Conservation (phyloP, 2,329 filamentous ascomycete genomes). For the Neoascochyta sp. region DNA sequence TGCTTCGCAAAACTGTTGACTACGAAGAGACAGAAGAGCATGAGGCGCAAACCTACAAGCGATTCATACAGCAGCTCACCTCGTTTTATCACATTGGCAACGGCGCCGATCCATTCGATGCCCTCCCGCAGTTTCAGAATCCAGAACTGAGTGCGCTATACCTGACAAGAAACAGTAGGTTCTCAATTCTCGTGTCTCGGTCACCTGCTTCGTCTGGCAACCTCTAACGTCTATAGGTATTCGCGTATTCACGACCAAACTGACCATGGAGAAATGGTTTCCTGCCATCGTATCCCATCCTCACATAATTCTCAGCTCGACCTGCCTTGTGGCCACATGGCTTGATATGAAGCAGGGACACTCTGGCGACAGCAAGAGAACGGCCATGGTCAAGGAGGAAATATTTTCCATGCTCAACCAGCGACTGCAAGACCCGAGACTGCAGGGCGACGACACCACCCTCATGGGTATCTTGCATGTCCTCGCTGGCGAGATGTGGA, state of each 20-base stretch:
- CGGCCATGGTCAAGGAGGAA: constrained; percentile 24
- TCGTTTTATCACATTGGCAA: constrained; percentile 8
- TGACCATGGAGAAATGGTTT: constrained; percentile 24
- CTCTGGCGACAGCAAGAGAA: constrained; percentile 25
- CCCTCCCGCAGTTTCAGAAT: background rate
- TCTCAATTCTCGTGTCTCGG: background rate
- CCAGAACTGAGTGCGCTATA: constrained; percentile 1
- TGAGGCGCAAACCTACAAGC: too few species aligned
- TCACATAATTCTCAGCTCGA: constrained; percentile 24
- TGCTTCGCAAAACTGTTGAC: too few species aligned
- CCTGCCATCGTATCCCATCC: constrained; percentile 24
- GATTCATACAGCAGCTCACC: too few species aligned
- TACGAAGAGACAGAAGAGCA: constrained; percentile 17
- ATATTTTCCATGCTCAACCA: constrained; percentile 26
- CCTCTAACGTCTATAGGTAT: constrained; percentile 11
- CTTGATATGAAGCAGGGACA: constrained; percentile 24
- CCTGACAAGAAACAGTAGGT: constrained; percentile 4
- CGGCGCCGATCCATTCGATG: constrained; percentile 3
- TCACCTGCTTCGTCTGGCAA: too few species aligned
- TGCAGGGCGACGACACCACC: constrained; percentile 20
- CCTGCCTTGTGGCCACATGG: constrained; percentile 24
- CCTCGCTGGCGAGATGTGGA: constrained; percentile 30
- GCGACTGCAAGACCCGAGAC: constrained; percentile 10
- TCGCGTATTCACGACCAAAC: constrained; percentile 19
- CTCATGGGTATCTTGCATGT: constrained; percentile 31